Evolutionary conservation across 345 rosid species (phyloP).

Genomic region (Sapria himalayana): DNA sequence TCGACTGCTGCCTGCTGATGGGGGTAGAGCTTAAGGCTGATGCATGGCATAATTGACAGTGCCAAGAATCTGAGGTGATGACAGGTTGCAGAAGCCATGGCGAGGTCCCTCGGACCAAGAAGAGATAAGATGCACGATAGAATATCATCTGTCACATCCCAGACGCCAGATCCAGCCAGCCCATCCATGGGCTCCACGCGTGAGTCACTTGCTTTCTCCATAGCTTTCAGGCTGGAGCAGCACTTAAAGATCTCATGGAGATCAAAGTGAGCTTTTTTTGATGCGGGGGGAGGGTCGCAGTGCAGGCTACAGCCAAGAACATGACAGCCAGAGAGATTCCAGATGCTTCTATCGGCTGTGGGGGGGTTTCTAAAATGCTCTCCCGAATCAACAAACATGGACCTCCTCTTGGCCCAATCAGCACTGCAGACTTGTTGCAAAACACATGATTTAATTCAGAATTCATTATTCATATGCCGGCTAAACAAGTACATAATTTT

Average conservation of each 20-base stretch:
- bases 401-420: constrained; percentile 57
- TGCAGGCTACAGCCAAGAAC: constrained; percentile 50
- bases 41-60: constrained; percentile 47
- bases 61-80: constrained; percentile 54
- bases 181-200: constrained; percentile 23
- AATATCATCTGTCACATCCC: constrained; percentile 57
- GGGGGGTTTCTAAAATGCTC: constrained; percentile 11
- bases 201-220: constrained; percentile 19
- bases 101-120: constrained; percentile 45
- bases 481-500: no score
- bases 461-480: no score
- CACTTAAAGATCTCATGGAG: constrained; percentile 66
- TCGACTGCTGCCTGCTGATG: constrained; percentile 85
- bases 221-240: constrained; percentile 33
- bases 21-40: constrained; percentile 76
- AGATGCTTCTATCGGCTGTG: constrained; percentile 18
- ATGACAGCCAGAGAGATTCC: constrained; percentile 67
- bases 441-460: no score
- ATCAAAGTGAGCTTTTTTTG: constrained; percentile 37
- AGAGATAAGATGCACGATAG: constrained; percentile 26
- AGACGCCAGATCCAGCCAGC: constrained; percentile 31
- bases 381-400: constrained; percentile 23
- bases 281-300: constrained; percentile 24
- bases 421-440: constrained; percentile 55
- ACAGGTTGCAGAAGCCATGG: constrained; percentile 53